Evolutionary conservation across 306 rosid genomes (phyloP).

Genomic region (Fragaria ananassa): DNA sequence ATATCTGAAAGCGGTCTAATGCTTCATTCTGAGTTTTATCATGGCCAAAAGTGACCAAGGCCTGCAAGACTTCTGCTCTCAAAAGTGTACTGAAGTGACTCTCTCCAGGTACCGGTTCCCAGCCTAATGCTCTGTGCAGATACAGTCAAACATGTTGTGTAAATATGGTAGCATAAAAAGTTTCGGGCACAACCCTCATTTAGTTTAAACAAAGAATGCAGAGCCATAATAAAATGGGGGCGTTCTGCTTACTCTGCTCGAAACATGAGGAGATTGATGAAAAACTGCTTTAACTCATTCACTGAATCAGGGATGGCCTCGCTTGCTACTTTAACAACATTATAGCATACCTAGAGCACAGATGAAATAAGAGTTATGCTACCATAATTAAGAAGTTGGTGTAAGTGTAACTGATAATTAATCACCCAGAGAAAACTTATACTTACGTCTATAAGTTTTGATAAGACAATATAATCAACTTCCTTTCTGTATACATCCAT

Average conservation of each 20-base stretch:
- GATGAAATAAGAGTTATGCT: conserved; percentile 8
- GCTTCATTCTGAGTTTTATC: conserved; percentile 53
- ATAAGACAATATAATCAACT: conserved; percentile 41
- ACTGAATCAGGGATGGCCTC: conserved; percentile 53
- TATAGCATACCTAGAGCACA: conserved; percentile 43
- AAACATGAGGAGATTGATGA: conserved; percentile 46
- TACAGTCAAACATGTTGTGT: neutral
- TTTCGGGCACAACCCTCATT: neutral
- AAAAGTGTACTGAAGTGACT: conserved; percentile 39
- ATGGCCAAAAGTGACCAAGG: conserved; percentile 53
- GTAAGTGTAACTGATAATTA: neutral
- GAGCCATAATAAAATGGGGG: neutral
- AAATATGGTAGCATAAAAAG: neutral
- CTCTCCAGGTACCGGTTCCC: conserved; percentile 55
- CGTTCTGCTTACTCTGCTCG: conserved; percentile 45
- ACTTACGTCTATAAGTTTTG: conserved; percentile 44
- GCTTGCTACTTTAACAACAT: conserved; percentile 30
- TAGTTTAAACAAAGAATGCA: neutral
- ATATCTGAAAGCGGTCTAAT: conserved; percentile 39
- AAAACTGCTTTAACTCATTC: conserved; percentile 48
- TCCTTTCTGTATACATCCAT: conserved; percentile 51
- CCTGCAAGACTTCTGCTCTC: conserved; percentile 43
- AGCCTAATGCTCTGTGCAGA: conserved; percentile 50
- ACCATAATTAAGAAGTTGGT: neutral
- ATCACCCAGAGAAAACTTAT: neutral